Base-by-base conservation (phyloP, 148 eudicot genomes). In the Selenicereus undatus region DNA sequence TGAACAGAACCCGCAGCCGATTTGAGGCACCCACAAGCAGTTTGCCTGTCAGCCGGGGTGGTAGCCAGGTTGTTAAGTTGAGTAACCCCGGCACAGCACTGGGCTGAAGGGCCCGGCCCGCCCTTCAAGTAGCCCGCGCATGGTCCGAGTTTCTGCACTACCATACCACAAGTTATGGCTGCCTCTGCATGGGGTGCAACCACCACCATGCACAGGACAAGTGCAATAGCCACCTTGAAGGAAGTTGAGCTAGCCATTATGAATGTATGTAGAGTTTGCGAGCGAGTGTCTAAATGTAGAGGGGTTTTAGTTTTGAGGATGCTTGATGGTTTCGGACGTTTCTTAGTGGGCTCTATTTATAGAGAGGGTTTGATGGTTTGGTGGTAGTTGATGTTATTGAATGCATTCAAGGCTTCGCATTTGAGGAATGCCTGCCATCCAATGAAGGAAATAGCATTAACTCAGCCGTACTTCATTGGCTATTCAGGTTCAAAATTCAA, bases 21-120 rank as follows among this genome's bases (percentile, higher is more conserved):
- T 68, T 90, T 88, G 14, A 90, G 60, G 64, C 92, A 90, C 0
- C 32, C 76, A 69, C 92, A 88, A 3, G 86, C 86, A 21, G 76
- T 26, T 66, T 85, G 79, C 51, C 83, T 83, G 75, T 85, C 90
- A 0, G 74, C 52, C 3, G 86, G 70, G 32, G 83, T 85, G 35
- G 74, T 45, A 8, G 91, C 88, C 39, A 81, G 68, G 35, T 48
- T 69, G 24, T 79, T 80, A 22, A 90, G 86, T 12, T 83, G 29
- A 60, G 56, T 79, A 2, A 88, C 76, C 45, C 86, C 86, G 14
- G 12, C 24, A 71, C 90, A 85, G 71, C 90, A 88, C 2, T 71
- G 74, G 3, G 39, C 26, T 2, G 85, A 50, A 7, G 86, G 86
- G 1, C 51, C 75, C 4, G 70, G 27, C 21, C 2, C 80, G 0